Base-by-base conservation (phyloP, 1,284 basidiomycete species). In the Peniophora sp. region DNA sequence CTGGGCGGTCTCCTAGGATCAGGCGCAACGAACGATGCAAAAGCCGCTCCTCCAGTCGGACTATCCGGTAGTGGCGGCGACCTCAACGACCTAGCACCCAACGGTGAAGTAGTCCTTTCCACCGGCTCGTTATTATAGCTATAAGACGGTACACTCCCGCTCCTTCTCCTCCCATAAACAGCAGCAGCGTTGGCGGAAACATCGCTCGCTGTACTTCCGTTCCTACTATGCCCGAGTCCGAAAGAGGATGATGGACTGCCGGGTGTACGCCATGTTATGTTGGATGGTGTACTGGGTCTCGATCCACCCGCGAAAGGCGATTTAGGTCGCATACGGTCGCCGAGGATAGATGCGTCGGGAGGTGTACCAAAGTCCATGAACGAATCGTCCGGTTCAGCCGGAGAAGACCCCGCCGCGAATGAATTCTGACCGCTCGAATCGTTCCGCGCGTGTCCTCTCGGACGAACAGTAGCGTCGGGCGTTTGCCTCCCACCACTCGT, bases 221-320 rank as follows among this genome's bases (percentile, higher is more conserved):
- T 80, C 56, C 80, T 72, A 56, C 68, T 80, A 56, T 85, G 83
- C 9, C 69, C 66, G 22, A 68, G 58, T 52, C 60, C 61, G 57
- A 63, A 67, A 24, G 64, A 67, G 23, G 65, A 63, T 48, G 56
- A 54, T 1, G 62, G 54, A 32, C 55, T 59, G 8, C 54, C 25
- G 9, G 63, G 51, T 35, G 56, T 54, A 49, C 63, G 67, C 69
- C 85, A 89, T 19, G 79, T 78, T 49, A 88, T 74, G 59, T 83
- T 86, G 1, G 86, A 89, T 34, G 86, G 86, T 2, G 87, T 89
- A 50, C 70, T 69, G 35, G 86, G 83, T 50, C 85, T 76, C 54
- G 83, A 41, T 6, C 38, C 19, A n/a, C 38, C 38, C n/a, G n/a
- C 38, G 8, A 20, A 79, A 48, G 78, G 85, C 22, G 85, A 88